Base-by-base conservation (phyloP, 805 yeast species). In the Komagataella mondaviorum region DNA sequence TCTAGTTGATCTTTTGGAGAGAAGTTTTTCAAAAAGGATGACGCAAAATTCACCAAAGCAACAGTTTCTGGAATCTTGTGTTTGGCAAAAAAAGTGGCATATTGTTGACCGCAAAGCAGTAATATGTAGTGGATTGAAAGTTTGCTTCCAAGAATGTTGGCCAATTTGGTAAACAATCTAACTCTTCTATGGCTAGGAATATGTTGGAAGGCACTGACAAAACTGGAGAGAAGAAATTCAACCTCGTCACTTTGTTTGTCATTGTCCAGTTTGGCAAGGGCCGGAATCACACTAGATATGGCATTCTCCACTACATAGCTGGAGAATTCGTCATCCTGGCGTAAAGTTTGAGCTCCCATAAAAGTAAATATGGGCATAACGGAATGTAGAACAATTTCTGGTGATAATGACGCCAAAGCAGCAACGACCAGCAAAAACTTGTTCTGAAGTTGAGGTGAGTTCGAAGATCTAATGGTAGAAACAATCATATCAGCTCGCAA, bases 291-390 rank as follows among this genome's bases (percentile, higher is more conserved):
- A 59, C 85, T 83, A 20, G 85, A 70, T 49, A 93, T 84, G 1
- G 99, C 91, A 63, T 88, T 93, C 60, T 89, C 95, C 55, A 93
- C 88, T 47, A 90, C 97, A 57, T 86, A 86, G 36, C 85, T 85
- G 0, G 97, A 88, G 61, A 87, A 91, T 63, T 88, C 97, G 65
- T 93, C 98, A 65, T 93, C 99, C 68, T 93, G 96, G 60, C 96
- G 83, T 50, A 93, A 79, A 12, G 97, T 90, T 61, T 89, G 95
- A 10, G 98, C 96, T 54, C 99, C 99, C 98, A 93, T 93, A 60
- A 93, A 93, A 1, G 99, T 93, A 72, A 93, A 93, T 50, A 93
- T 91, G n/a, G 99, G 99, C 99, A 93, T 93, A 6, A 93, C 96
- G 2, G 96, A 86, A 68, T 93, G 98, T 51, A 93, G 71, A 24